Base-by-base conservation (phyloP, 331 rosid genomes). In the Arachis monticola region DNA sequence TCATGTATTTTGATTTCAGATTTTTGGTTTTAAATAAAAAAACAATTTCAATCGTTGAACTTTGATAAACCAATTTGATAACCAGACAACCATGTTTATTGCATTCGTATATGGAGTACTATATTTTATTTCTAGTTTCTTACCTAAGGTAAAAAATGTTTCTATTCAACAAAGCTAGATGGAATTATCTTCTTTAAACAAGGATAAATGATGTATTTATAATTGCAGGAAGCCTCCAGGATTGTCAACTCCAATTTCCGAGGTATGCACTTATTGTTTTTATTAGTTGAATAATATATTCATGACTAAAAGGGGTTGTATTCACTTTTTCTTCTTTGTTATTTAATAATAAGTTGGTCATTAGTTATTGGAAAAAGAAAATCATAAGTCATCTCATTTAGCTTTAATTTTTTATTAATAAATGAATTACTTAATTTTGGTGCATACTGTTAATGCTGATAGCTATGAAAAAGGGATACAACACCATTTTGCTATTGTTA, bases 201-300 rank as follows among this genome's bases (percentile, higher is more conserved):
- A 35, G 59, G 60, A 50, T 70, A 58, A 75, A 63, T 60, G 51
- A 65, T 61, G 27, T 58, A 56, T 69, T 53, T 79, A 55, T 32
- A 56, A 52, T 77, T 84, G 84, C 86, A 91, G 93, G 88, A 85
- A 74, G 60, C 64, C 55, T 48, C 13, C 69, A 72, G 77, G 76
- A 72, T 62, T 70, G 55, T 69, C 80, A 68, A 82, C 75, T 48
- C 56, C 85, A 60, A 78, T 71, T 38, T 46, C 61, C 6, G 83
- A 85, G 96, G 93, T 91, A 85, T 77, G 75, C 64, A 60, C 4
- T 59, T 77, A 53, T 62, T 64, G 2, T 57, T 61, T 60, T 71
- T 53, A 60, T 74, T 56, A 11, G 72, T 50, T 10, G 47, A 52
- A 12, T 73, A 62, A 38, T 47, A 38, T 10, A 11, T 58, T 67